phyloP scores from a whole-genome alignment of 2,329 filamentous ascomycete genomes.

The Colletotrichum brevisporum region DNA sequence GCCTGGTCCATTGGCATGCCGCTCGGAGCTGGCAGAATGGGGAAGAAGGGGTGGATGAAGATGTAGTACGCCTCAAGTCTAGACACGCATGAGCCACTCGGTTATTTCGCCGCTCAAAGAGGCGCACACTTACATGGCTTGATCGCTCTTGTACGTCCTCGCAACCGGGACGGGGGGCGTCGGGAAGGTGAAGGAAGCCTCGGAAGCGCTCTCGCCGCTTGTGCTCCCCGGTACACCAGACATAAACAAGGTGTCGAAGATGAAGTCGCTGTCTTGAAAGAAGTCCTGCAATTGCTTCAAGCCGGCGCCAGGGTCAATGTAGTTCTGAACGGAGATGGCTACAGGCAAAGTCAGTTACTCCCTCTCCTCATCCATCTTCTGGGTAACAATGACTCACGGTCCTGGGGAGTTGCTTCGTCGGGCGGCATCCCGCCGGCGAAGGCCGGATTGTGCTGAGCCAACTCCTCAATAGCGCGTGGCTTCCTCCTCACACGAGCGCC shows the following conservation, averaged over 20 bases:
- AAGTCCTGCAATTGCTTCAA: slow-evolving; percentile 61
- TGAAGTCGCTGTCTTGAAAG: slow-evolving; percentile 62
- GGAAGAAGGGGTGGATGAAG: slow-evolving; percentile 66
- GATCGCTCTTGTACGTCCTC: slow-evolving; percentile 58
- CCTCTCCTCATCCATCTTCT: background rate
- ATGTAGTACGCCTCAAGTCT: slow-evolving; percentile 65
- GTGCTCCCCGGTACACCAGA: slow-evolving; percentile 39
- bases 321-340: slow-evolving; percentile 55
- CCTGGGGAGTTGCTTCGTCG: slow-evolving; percentile 47
- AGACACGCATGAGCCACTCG: background rate
- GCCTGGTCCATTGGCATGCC: slow-evolving; percentile 51
- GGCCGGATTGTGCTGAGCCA: slow-evolving; percentile 45
- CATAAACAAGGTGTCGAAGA: slow-evolving; percentile 61
- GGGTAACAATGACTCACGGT: slow-evolving; percentile 45
- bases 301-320: slow-evolving; percentile 63
- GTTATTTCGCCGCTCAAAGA: too few relatives aligned
- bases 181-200: slow-evolving; percentile 36
- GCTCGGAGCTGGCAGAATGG: slow-evolving; percentile 62
- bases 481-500: slow-evolving; percentile 60
- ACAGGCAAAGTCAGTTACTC: slow-evolving; percentile 23
- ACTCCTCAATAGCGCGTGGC: slow-evolving; percentile 34
- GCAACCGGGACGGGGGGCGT: slow-evolving; percentile 50
- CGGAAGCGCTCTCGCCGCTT: slow-evolving; percentile 40
- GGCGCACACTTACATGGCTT: slow-evolving; percentile 55
- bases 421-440: slow-evolving; percentile 46